Percentiles rank a stretch among this genome's conserved stretches.
Evolutionary conservation across 2,329 filamentous ascomycete genomes (phyloP).

Genomic region (Raffaelea arxii): DNA sequence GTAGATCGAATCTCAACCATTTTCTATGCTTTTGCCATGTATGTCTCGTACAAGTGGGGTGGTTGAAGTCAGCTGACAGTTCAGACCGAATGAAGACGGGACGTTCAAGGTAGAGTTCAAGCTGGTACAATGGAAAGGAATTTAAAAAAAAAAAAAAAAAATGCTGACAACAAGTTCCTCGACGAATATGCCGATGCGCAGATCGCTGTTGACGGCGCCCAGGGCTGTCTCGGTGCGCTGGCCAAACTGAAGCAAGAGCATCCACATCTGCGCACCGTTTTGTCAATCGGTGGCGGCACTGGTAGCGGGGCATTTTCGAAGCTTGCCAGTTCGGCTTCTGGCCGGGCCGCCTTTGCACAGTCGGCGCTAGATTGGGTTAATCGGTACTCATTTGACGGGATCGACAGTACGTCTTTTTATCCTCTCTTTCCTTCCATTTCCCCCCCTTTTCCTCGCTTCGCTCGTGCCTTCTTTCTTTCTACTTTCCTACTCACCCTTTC

Average conservation of each 20-base stretch:
- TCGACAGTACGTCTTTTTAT: constrained; percentile 43
- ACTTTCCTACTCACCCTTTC: neutral
- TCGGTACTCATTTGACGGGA: constrained; percentile 48
- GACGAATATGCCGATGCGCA: constrained; percentile 56
- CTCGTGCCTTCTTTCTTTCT: neutral
- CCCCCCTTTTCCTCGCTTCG: neutral
- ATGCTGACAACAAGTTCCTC: constrained; percentile 24
- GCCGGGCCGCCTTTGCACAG: constrained; percentile 44
- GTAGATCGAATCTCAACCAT: constrained; percentile 50
- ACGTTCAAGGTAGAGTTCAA: constrained; percentile 34
- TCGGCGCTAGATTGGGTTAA: constrained; percentile 45
- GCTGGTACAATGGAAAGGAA: too few species aligned
- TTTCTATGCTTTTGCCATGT: constrained; percentile 55
- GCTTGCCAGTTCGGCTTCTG: constrained; percentile 37
- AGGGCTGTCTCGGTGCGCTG: constrained; percentile 52
- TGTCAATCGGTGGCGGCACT: constrained; percentile 56
- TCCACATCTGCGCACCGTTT: constrained; percentile 45
- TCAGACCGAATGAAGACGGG: constrained; percentile 24
- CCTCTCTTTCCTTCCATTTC: neutral
- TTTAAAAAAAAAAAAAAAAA: too few species aligned
- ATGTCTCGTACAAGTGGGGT: constrained; percentile 7
- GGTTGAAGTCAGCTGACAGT: too few species aligned
- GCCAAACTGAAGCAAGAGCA: constrained; percentile 46
- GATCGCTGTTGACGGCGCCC: constrained; percentile 48
- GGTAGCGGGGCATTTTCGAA: constrained; percentile 52